A percentile compares a stretch with the other conserved stretches of the same genome.
These are phyloP conservation scores for Alternaria sp. DNA, from an alignment of 2,329 filamentous ascomycete genomes.

Conservation along the genomic window DNA sequence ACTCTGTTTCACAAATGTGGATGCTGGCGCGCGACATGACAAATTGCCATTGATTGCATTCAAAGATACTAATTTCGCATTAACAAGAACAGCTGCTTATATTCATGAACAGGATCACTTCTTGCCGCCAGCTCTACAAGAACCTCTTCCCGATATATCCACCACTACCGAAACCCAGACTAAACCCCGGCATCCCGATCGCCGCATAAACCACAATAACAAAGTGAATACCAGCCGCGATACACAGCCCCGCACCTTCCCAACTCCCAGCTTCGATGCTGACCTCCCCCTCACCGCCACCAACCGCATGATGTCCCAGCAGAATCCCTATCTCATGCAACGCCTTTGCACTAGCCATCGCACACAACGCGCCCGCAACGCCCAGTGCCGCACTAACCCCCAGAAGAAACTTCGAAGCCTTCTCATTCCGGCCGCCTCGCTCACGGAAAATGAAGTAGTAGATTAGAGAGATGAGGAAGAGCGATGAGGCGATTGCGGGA, in stretches of 20 bases:
- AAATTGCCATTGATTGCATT: background rate
- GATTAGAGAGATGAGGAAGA: background rate
- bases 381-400: constrained; percentile 7
- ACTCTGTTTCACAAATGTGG: background rate
- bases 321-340: constrained; percentile 1
- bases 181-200: constrained; percentile 3
- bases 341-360: constrained; percentile 4
- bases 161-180: background rate
- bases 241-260: constrained; percentile 3
- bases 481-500: background rate
- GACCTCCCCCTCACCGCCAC: background rate
- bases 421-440: constrained; percentile 3
- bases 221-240: constrained; percentile 7
- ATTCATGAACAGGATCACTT: background rate
- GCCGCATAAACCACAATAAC: constrained; percentile 3
- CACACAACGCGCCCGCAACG: constrained; percentile 4
- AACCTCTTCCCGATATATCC: background rate
- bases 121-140: background rate
- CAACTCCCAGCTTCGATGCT: background rate
- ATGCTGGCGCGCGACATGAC: background rate
- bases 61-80: background rate
- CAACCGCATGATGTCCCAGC: background rate
- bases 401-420: background rate
- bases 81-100: background rate
- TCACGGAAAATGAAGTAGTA: constrained; percentile 3